Base-by-base conservation (phyloP, 768 basidiomycete species). In the Termitomyces sp. region DNA sequence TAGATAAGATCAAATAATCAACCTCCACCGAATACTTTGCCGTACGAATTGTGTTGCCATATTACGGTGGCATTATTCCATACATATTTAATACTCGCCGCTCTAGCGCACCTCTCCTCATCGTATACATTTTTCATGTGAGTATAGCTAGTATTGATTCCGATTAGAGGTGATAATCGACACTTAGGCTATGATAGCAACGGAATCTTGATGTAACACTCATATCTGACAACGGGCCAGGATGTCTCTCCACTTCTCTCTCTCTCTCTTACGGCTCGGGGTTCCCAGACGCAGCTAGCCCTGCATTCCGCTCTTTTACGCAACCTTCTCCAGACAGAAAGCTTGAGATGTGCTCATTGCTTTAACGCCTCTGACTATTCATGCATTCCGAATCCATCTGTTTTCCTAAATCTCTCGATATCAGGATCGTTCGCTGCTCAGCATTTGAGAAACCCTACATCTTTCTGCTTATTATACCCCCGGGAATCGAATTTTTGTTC, bases 371-470 rank as follows among this genome's bases (percentile, higher is more conserved):
- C n/a, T 47, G 3, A 45, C 52, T n/a, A 55, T 47, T 52, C 45
- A 45, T 56, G 41, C 54, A 39, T 48, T 73, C 71, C 68, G 75
- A 69, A 71, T 76, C 78, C 55, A 71, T 83, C 63, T 92, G 89
- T 70, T 73, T 91, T 57, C 91, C 90, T 29, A 72, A 81, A 35
- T 73, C 91, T 57, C 91, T 89, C 27, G 71, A 81, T 35, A 81
- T 84, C 54, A 70, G 86, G 38, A 87, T 83, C 58, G 80, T 92
- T 58, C 89, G 89, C 56, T 92, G 89, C 66, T 68, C 79, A 57
- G 74, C 77, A 41, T 75, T 87, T 54, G 71, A 75, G 49, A 63
- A 55, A 45, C 60, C 71, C 23, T 69, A 90, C 68, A 76, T 73
- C 51, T 67, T 71, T 33, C 61, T 78, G 38, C 69, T 90, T 52